Conservation (phyloP, 495 filamentous ascomycete genomes). For the Penicillium longicatenatum region DNA sequence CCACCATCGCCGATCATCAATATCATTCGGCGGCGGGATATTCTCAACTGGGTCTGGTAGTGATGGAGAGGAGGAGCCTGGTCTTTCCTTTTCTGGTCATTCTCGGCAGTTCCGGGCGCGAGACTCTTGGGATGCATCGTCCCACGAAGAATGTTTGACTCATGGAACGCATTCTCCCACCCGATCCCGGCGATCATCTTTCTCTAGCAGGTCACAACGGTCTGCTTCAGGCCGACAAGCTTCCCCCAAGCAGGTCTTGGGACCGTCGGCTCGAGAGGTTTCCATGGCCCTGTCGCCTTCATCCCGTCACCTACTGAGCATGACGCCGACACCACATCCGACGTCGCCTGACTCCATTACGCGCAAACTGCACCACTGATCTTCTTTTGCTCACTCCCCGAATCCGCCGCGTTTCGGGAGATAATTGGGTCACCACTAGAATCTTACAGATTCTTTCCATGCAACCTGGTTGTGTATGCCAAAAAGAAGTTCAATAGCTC, state of each 20-base stretch:
- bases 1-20: slow-evolving; percentile 24
- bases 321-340: slow-evolving; percentile 28
- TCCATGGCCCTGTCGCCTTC: slow-evolving; percentile 34
- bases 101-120: slow-evolving; percentile 5
- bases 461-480: background rate
- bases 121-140: slow-evolving; percentile 23
- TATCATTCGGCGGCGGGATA: slow-evolving; percentile 12
- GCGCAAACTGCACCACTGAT: slow-evolving; percentile 22
- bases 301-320: slow-evolving; percentile 31
- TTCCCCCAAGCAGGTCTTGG: slow-evolving; percentile 22
- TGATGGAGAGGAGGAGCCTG: slow-evolving; percentile 29
- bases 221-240: slow-evolving; percentile 12
- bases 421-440: background rate
- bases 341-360: slow-evolving; percentile 22
- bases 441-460: background rate
- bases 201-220: slow-evolving; percentile 18
- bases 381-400: background rate
- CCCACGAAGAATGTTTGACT: slow-evolving; percentile 9
- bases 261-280: slow-evolving; percentile 21
- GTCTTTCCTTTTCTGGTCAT: slow-evolving; percentile 7
- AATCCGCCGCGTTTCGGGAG: background rate
- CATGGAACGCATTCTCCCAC: slow-evolving; percentile 17
- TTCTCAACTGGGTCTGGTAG: slow-evolving; percentile 28
- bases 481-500: background rate
- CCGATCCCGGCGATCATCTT: slow-evolving; percentile 26